phyloP scores from a whole-genome alignment of 306 rosid species.

The Cucurbita argyrosperma region DNA sequence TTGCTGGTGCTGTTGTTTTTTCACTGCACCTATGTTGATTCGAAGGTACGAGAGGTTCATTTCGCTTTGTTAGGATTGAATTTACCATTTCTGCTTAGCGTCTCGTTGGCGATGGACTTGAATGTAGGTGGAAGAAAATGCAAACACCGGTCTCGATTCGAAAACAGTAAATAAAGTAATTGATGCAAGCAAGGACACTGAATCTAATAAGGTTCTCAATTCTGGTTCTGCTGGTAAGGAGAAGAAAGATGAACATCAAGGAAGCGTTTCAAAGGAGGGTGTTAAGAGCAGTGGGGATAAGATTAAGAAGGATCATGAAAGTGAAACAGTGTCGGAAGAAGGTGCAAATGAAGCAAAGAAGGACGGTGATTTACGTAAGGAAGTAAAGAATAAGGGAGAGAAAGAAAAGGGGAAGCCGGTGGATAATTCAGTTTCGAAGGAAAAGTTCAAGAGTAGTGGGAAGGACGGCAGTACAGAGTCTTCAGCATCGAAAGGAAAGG shows the following conservation, averaged over 20 bases:
- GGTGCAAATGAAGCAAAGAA: too few species aligned
- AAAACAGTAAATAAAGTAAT: neutral
- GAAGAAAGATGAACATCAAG: slow-evolving; percentile 9
- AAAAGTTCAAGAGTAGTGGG: slow-evolving; percentile 4
- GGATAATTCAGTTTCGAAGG: slow-evolving; percentile 6
- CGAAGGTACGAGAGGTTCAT: slow-evolving; percentile 12
- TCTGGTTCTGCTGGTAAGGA: neutral
- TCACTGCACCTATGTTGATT: slow-evolving; percentile 18
- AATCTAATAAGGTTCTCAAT: slow-evolving; percentile 1
- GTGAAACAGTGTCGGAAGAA: neutral
- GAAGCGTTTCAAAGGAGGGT: slow-evolving; percentile 5
- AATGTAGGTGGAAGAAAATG: slow-evolving; percentile 19
- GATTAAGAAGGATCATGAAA: slow-evolving; percentile 6
- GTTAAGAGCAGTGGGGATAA: slow-evolving; percentile 2
- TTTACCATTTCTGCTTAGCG: neutral
- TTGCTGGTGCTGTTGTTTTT: slow-evolving; percentile 9
- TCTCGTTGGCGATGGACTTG: slow-evolving; percentile 3
- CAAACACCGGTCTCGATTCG: neutral
- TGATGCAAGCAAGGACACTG: neutral
- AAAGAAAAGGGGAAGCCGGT: slow-evolving; percentile 9
- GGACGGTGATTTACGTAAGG: too few species aligned
- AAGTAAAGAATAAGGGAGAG: neutral
- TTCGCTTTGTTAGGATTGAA: neutral
- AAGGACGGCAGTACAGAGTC: slow-evolving; percentile 6
- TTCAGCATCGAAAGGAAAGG: slow-evolving; percentile 6